These are phyloP conservation scores for Suillus subalutaceus DNA, from an alignment of 768 basidiomycete genomes.

Conservation along the genomic window DNA sequence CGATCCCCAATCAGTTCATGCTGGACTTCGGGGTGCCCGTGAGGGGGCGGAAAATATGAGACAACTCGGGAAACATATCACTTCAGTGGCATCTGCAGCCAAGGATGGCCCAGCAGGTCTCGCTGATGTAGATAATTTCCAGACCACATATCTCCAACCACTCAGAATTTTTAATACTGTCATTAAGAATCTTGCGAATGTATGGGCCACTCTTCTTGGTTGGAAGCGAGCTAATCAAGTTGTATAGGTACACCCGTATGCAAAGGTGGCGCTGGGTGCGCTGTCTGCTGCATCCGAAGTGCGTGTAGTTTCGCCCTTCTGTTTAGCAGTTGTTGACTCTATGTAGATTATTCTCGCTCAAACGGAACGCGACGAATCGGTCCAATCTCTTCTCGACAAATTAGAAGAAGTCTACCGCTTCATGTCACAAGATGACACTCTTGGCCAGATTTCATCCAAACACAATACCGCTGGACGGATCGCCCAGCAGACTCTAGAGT, in stretches of 20 bases:
- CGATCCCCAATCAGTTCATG: neutral
- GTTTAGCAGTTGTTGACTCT: neutral
- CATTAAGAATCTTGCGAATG: neutral
- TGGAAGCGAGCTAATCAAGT: neutral
- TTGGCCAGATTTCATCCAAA: neutral
- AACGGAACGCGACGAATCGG: slow-evolving; percentile 7
- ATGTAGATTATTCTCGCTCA: slow-evolving; percentile 11
- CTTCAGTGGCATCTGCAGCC: neutral
- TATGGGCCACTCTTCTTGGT: neutral
- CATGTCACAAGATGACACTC: slow-evolving; percentile 4
- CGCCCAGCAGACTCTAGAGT: slow-evolving; percentile 26
- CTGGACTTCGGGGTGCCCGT: neutral
- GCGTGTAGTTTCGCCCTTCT: neutral
- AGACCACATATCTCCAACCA: slow-evolving; percentile 10
- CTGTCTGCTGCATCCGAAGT: slow-evolving; percentile 8
- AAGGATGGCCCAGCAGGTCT: neutral
- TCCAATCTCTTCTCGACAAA: slow-evolving; percentile 1
- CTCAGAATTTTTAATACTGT: slow-evolving; percentile 7
- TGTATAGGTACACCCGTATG: slow-evolving; percentile 11
- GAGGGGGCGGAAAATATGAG: neutral
- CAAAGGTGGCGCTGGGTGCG: slow-evolving; percentile 8
- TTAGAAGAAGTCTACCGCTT: neutral
- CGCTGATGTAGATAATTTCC: neutral
- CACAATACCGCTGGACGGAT: slow-evolving; percentile 8
- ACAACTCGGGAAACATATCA: neutral